phyloP scores from a whole-genome alignment of 164 flowering plant genomes.

The Kingdonia uniflora region DNA sequence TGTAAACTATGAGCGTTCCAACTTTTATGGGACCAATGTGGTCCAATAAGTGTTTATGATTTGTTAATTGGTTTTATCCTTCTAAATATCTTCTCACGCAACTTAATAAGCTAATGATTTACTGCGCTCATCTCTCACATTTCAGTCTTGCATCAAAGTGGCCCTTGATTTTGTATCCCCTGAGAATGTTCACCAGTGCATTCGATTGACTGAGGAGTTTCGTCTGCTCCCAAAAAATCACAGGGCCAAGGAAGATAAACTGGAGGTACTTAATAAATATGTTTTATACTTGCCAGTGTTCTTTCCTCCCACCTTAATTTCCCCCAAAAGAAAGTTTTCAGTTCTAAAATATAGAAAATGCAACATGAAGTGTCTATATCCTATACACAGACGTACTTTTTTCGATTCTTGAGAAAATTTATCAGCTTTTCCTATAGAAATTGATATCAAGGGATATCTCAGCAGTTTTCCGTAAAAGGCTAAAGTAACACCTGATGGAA shows the following conservation, averaged over 20 bases:
- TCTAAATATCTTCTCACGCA: no score
- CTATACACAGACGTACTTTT: background rate
- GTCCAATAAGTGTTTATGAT: no score
- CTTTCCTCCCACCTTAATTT: background rate
- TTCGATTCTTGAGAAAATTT: background rate
- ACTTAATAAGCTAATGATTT: background rate
- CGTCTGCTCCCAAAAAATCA: slow-evolving; percentile 36
- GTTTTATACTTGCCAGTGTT: background rate
- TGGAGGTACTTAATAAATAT: slow-evolving; percentile 35
- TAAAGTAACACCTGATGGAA: no score
- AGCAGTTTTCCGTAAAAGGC: no score
- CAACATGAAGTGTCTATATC: background rate
- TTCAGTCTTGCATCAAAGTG: slow-evolving; percentile 43
- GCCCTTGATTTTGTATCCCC: slow-evolving; percentile 48
- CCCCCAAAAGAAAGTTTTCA: background rate
- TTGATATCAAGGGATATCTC: no score
- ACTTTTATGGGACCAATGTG: no score
- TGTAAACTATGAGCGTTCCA: no score
- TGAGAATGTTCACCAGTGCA: slow-evolving; percentile 37
- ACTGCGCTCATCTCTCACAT: background rate
- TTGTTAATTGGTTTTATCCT: no score
- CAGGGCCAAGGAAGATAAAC: slow-evolving; percentile 40
- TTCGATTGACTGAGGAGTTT: slow-evolving; percentile 35
- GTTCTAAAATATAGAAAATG: no score
- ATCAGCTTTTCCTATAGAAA: background rate